Evolutionary conservation across 129 eudicot genomes (phyloP).

Genomic region (Pulicaria dysenterica): DNA sequence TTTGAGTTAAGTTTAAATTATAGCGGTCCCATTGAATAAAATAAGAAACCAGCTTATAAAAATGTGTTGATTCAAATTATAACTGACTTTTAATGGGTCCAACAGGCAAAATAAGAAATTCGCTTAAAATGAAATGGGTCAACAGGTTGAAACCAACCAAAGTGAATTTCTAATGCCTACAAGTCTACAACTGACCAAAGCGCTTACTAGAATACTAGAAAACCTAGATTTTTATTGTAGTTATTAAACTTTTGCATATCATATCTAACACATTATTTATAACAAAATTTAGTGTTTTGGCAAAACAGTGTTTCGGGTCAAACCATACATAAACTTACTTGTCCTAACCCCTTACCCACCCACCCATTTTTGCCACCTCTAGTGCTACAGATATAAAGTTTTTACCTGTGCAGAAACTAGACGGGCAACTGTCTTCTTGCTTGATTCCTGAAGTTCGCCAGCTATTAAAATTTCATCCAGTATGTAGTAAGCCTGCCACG

Average conservation of each 20-base stretch:
- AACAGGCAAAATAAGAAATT: neutral
- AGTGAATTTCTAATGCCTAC: neutral
- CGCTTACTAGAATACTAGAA: no score
- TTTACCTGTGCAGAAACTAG: constrained; percentile 77
- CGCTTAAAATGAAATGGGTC: neutral
- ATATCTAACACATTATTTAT: neutral
- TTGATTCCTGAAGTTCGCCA: constrained; percentile 98
- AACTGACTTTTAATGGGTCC: neutral
- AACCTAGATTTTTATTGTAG: no score
- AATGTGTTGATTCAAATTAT: no score
- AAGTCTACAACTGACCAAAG: neutral
- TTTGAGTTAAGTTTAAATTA: no score
- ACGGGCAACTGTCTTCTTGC: constrained; percentile 89
- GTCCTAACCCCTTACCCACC: neutral
- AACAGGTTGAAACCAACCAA: neutral
- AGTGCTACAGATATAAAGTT: neutral
- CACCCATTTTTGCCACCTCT: neutral
- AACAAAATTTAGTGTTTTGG: neutral
- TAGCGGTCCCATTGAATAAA: no score
- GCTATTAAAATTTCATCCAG: constrained; percentile 87
- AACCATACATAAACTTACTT: neutral
- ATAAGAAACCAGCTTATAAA: no score
- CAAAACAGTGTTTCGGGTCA: neutral
- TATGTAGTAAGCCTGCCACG: constrained; percentile 81
- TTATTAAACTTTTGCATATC: no score